These are phyloP conservation scores for Stephanodiscus minutulus DNA, from an alignment of 108 stramenopile species.

Conservation along the genomic window DNA sequence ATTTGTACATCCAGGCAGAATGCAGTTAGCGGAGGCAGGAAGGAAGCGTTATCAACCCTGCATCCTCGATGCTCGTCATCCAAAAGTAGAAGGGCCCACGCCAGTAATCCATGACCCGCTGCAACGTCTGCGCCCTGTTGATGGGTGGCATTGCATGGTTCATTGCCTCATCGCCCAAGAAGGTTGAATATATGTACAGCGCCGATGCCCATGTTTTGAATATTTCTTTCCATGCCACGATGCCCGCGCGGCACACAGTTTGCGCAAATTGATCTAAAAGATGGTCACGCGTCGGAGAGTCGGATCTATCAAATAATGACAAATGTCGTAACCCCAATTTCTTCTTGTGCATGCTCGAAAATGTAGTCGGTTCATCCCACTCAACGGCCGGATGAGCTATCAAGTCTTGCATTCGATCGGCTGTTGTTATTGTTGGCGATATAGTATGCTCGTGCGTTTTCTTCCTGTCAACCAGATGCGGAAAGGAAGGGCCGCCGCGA, in stretches of 20 bases:
- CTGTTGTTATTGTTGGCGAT: neutral
- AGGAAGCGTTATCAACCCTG: neutral
- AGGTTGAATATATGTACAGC: constrained; percentile 54
- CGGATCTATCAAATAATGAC: constrained; percentile 26
- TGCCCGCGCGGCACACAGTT: constrained; percentile 48
- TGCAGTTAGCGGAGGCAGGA: constrained; percentile 29
- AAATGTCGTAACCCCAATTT: constrained; percentile 36
- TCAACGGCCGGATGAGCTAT: constrained; percentile 32
- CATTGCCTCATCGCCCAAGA: constrained; percentile 19
- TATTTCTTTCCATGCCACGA: constrained; percentile 66
- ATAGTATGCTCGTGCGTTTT: neutral
- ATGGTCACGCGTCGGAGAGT: constrained; percentile 3
- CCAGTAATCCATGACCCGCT: constrained; percentile 64
- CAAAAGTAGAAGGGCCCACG: constrained; percentile 64
- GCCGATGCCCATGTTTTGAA: constrained; percentile 77
- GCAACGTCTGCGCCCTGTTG: constrained; percentile 59
- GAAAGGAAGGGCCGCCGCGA: neutral
- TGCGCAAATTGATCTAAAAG: constrained; percentile 66
- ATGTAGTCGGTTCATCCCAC: constrained; percentile 33
- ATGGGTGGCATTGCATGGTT: neutral
- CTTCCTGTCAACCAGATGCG: neutral
- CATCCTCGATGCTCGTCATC: constrained; percentile 20
- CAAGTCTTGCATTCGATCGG: constrained; percentile 23
- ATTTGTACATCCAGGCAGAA: constrained; percentile 62
- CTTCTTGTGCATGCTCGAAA: constrained; percentile 43